Evolutionary conservation across 2,329 filamentous ascomycete genomes (phyloP), one percentile per base, ranked within the genome.

Genomic region (Cladophialophora psammophila): DNA sequence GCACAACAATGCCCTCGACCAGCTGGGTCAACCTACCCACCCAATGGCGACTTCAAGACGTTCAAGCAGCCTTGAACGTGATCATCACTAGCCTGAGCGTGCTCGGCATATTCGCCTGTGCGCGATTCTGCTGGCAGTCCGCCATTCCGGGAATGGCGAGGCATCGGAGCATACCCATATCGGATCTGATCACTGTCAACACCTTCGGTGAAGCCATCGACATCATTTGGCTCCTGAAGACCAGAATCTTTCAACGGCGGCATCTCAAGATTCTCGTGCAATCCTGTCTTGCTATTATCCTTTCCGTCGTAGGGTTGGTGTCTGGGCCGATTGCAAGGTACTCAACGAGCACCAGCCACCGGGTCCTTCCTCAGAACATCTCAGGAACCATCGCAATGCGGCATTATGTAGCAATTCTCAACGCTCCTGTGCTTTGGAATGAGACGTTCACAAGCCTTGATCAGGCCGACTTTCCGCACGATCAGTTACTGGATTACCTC

Each of bases 61-160:
- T 68, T 12, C 66, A 68, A 42, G 63, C 66, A 10, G 62, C 31
- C 6, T 50, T 68, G 18, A 68, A 68, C 40, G 63, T 68, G 50
- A 58, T 68, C 31, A 60, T 68, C 13, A 52, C 56, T 10, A 18
- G 42, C 18, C 50, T 68, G 13, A 60, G 66, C 34, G 63, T 52
- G 1, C 55, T 53, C 15, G 57, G 32, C 5, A 45, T 68, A 36
- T 68, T 62, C 40, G 56, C 60, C 15, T 64, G 59, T 54, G 57
- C 58, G 8, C 57, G 66, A 3, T 36, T 65, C 20, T 65, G 64
- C 56, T 68, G 66, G 66, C 40, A 62, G 34, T 15, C 55, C 10
- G 52, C 42, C 31, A 63, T 59, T 35, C 32, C 52, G 1, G 55
- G 59, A 12, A 50, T 56, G n/a, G 26, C 52, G 32, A 65, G 34